A percentile compares a stretch with the other conserved stretches of the same genome.
Conservation (phyloP, 495 filamentous ascomycete genomes). For the Lophiotrema nucula region DNA sequence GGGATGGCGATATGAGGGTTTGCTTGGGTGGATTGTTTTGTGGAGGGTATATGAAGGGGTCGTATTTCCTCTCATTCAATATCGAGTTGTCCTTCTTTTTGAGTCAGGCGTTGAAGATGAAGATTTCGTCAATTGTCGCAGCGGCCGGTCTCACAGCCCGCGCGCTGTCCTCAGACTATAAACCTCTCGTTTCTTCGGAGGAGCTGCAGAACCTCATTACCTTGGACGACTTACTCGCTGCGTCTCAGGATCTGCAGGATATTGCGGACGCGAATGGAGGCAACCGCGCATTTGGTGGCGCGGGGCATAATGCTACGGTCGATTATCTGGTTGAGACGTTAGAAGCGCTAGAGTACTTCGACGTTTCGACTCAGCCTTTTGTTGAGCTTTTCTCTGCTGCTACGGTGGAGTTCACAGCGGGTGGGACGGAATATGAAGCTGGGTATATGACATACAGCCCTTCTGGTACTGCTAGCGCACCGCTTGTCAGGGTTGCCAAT, state of each 20-base stretch:
- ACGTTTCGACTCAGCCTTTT: conserved; percentile 61
- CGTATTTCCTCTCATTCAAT: not conserved
- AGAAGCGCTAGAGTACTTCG: conserved; percentile 55
- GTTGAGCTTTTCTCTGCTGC: conserved; percentile 41
- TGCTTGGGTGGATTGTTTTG: not conserved
- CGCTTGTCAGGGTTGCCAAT: conserved; percentile 51
- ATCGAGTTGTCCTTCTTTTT: not conserved
- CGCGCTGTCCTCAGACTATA: not conserved
- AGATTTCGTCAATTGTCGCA: conserved; percentile 8
- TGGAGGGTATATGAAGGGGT: conserved; percentile 4
- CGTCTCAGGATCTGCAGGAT: conserved; percentile 46
- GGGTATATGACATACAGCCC: conserved; percentile 43
- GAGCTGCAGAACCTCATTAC: conserved; percentile 44
- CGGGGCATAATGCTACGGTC: conserved; percentile 64
- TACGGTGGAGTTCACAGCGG: conserved; percentile 31
- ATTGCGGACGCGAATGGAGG: conserved; percentile 51
- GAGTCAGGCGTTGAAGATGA: conserved; percentile 11
- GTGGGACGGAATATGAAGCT: not conserved
- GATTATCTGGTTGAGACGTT: conserved; percentile 60
- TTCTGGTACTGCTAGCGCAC: conserved; percentile 48
- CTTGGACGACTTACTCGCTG: conserved; percentile 43
- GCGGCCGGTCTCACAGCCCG: conserved; percentile 2
- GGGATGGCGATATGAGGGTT: not conserved
- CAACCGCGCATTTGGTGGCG: conserved; percentile 60
- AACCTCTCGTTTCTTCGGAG: conserved; percentile 11